These are phyloP conservation scores for Epipyxis sp. DNA, from an alignment of 108 stramenopile species.

Conservation along the genomic window DNA sequence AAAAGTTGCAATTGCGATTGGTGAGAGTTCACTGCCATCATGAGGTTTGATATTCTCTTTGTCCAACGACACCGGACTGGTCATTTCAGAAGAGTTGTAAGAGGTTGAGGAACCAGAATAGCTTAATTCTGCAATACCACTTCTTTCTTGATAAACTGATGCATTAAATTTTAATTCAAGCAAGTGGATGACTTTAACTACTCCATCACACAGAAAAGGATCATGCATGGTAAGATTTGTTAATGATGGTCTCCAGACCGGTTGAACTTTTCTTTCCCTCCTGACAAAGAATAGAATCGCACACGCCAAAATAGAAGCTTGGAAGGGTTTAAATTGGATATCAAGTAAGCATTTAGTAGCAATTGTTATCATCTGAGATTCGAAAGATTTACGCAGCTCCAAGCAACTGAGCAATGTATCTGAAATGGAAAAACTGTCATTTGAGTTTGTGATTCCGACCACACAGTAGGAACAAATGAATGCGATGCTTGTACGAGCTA, in stretches of 20 bases:
- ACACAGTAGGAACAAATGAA: conserved; percentile 4
- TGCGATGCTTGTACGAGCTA: conserved; percentile 18
- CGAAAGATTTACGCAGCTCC: background rate
- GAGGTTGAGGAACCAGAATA: too few relatives aligned
- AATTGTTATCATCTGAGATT: background rate
- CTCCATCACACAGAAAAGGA: background rate
- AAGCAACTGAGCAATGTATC: background rate
- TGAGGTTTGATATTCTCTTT: too few relatives aligned
- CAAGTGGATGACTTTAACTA: background rate
- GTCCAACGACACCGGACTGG: too few relatives aligned
- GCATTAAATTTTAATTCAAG: too few relatives aligned
- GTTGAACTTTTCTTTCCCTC: background rate
- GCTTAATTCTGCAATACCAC: too few relatives aligned
- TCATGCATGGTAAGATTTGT: background rate
- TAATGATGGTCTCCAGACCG: background rate
- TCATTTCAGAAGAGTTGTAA: too few relatives aligned
- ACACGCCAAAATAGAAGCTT: background rate
- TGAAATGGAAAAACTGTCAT: background rate
- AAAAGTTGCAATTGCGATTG: too few relatives aligned
- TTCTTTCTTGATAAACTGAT: too few relatives aligned
- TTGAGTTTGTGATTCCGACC: background rate
- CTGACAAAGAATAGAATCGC: background rate
- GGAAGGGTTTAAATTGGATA: background rate
- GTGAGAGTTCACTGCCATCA: too few relatives aligned
- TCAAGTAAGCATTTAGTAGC: background rate